phyloP scores from a whole-genome alignment of 371 early-diverging fungal species.

The Mucor piriformis region DNA sequence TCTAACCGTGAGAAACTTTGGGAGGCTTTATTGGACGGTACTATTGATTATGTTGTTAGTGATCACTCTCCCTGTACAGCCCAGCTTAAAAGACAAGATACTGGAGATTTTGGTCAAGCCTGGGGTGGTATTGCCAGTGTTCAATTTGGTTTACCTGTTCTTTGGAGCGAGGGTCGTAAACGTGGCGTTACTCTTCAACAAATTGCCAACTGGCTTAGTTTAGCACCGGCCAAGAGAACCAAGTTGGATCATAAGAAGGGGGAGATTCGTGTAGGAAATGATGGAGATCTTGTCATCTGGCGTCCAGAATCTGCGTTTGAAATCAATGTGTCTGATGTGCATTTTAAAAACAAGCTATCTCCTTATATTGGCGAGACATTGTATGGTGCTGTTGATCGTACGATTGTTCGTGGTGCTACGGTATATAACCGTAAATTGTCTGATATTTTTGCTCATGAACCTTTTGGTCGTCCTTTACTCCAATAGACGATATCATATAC shows the following conservation, averaged over 20 bases:
- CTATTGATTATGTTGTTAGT: constrained; percentile 82
- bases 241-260: constrained; percentile 70
- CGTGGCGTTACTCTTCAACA: constrained; percentile 70
- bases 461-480: constrained; percentile 18
- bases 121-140: constrained; percentile 88
- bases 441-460: constrained; percentile 13
- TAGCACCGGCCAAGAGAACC: constrained; percentile 67
- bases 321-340: constrained; percentile 60
- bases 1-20: constrained; percentile 74
- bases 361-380: constrained; percentile 71
- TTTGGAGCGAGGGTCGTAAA: constrained; percentile 79
- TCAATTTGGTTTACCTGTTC: constrained; percentile 78
- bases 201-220: constrained; percentile 68
- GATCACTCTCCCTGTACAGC: constrained; percentile 87
- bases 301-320: constrained; percentile 65
- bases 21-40: constrained; percentile 77
- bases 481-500: constrained; percentile 14
- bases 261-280: constrained; percentile 63
- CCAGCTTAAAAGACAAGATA: constrained; percentile 67
- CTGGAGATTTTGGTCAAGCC: constrained; percentile 77
- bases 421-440: constrained; percentile 48
- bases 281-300: constrained; percentile 84
- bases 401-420: constrained; percentile 72
- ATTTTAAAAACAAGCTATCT: constrained; percentile 83
- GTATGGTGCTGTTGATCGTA: constrained; percentile 70